phyloP scores from a whole-genome alignment of 495 filamentous ascomycete species.

The Penicillium ochrochloron region DNA sequence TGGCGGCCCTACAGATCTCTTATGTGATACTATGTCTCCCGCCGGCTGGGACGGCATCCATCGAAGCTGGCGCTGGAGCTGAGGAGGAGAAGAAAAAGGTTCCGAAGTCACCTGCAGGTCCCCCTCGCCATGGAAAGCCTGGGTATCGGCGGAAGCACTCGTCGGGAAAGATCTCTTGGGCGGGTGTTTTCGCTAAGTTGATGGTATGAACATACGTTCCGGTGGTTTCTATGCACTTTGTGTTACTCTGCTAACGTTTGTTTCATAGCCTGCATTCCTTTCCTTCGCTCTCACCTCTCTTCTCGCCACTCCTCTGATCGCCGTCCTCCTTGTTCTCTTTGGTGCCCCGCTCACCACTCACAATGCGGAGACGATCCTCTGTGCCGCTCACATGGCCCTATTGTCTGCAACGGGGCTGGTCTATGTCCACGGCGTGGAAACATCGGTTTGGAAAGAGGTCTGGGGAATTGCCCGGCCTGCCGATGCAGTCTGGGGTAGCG shows the following conservation, averaged over 20 bases:
- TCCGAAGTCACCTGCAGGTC: slow-evolving; percentile 30
- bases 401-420: slow-evolving; percentile 75
- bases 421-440: slow-evolving; percentile 83
- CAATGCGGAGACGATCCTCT: slow-evolving; percentile 73
- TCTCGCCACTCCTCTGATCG: slow-evolving; percentile 66
- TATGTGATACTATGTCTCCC: slow-evolving; percentile 79
- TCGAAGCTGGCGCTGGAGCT: slow-evolving; percentile 41
- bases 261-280: slow-evolving; percentile 62
- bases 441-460: slow-evolving; percentile 73
- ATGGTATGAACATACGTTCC: slow-evolving; percentile 35
- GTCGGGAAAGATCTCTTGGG: slow-evolving; percentile 23
- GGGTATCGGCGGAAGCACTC: slow-evolving; percentile 35
- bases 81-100: slow-evolving; percentile 44
- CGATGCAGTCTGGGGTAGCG: slow-evolving; percentile 47
- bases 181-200: slow-evolving; percentile 34
- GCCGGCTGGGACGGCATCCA: slow-evolving; percentile 52
- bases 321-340: slow-evolving; percentile 76
- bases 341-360: slow-evolving; percentile 91
- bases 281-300: slow-evolving; percentile 65
- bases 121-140: slow-evolving; percentile 31
- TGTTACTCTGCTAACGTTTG: slow-evolving; percentile 12
- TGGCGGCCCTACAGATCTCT: slow-evolving; percentile 65
- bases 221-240: not conserved
- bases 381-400: slow-evolving; percentile 78
- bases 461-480: slow-evolving; percentile 50